phyloP scores from a whole-genome alignment of 257 asterid genomes.

The Oldenlandia corymbosa region DNA sequence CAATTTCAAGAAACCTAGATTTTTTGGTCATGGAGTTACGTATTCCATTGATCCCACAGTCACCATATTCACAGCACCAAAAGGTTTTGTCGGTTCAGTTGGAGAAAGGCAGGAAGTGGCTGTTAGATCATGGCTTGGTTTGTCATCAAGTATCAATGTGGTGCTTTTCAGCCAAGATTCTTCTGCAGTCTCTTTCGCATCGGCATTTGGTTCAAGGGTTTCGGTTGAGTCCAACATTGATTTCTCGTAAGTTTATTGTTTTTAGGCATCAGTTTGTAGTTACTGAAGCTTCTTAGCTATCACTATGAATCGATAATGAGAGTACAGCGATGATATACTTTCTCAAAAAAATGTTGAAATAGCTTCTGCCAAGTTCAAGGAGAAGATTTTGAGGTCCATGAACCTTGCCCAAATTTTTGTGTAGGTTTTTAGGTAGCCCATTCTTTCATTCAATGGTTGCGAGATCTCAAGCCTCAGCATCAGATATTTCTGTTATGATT shows the following conservation, averaged over 20 bases:
- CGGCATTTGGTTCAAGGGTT: conserved; percentile 52
- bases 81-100: conserved; percentile 52
- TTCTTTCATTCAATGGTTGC: conserved; percentile 95
- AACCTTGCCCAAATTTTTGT: conserved; percentile 11
- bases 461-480: conserved; percentile 60
- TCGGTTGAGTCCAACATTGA: conserved; percentile 70
- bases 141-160: conserved; percentile 49
- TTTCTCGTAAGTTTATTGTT: conserved; percentile 51
- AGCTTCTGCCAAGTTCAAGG: background rate
- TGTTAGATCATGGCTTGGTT: conserved; percentile 84
- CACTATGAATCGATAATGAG: background rate
- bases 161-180: conserved; percentile 78
- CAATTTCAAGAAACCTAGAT: conserved; percentile 27
- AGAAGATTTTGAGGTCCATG: background rate
- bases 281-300: no score
- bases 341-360: background rate
- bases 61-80: conserved; percentile 73
- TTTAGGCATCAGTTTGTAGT: background rate
- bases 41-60: conserved; percentile 45
- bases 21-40: conserved; percentile 22
- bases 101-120: conserved; percentile 76
- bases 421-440: conserved; percentile 74
- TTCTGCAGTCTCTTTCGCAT: conserved; percentile 63
- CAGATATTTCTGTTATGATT: conserved; percentile 65
- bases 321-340: background rate